phyloP scores from a whole-genome alignment of 1,284 basidiomycete species.

The Pyrrhoderma noxium region DNA sequence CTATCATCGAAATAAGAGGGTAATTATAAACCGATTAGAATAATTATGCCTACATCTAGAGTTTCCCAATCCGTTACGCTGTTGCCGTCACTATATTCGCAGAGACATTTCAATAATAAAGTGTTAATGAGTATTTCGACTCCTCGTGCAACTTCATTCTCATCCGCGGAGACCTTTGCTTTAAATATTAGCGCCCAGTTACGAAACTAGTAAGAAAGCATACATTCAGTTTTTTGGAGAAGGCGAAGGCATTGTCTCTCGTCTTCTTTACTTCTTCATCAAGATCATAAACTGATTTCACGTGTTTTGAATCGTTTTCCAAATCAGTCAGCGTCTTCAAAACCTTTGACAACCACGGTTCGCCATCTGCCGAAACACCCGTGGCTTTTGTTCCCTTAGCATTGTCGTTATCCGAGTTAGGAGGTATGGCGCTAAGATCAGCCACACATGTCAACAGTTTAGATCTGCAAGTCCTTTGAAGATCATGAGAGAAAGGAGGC shows the following conservation, averaged over 20 bases:
- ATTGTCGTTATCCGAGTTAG: conserved; percentile 25
- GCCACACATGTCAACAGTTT: conserved; percentile 72
- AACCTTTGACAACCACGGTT: conserved; percentile 75
- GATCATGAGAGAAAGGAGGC: conserved; percentile 63
- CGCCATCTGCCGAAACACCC: conserved; percentile 62
- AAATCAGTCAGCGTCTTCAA: conserved; percentile 54
- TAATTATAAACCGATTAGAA: not conserved
- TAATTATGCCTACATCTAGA: conserved; percentile 30
- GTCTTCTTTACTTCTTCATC: conserved; percentile 52
- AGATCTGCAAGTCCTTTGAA: conserved; percentile 58
- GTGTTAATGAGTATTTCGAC: conserved; percentile 11
- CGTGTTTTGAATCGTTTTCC: conserved; percentile 67
- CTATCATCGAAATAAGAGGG: conserved; percentile 29
- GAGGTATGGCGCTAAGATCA: conserved; percentile 54
- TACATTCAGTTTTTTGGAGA: conserved; percentile 11
- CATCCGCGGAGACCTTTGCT: conserved; percentile 1
- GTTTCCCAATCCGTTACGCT: conserved; percentile 10
- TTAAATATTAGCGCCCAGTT: not conserved
- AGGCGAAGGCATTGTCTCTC: conserved; percentile 37
- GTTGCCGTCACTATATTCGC: conserved; percentile 3
- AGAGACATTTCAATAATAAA: conserved; percentile 6
- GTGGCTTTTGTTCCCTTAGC: conserved; percentile 48
- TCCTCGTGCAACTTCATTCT: conserved; percentile 8
- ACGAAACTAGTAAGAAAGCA: not conserved
- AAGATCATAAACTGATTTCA: conserved; percentile 44